phyloP scores from a whole-genome alignment of 225 moss, liverwort and hornwort species.

The Takakia lepidozioides region DNA sequence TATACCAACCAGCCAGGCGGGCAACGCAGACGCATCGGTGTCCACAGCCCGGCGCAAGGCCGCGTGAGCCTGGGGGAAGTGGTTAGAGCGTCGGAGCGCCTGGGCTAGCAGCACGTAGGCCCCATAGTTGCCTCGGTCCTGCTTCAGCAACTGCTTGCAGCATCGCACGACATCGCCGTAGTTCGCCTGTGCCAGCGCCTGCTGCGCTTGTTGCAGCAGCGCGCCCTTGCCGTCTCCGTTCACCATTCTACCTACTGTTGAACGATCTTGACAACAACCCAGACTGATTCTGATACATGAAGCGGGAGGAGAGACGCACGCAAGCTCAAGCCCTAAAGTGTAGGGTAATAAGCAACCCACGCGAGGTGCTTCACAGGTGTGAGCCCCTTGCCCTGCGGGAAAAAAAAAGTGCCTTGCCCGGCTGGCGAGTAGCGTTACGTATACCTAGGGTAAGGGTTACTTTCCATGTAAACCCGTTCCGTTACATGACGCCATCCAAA shows the following conservation, averaged over 20 bases:
- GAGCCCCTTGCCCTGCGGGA: too few species aligned
- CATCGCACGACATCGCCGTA: constrained; percentile 68
- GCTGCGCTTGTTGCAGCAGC: constrained; percentile 64
- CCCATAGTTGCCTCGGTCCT: constrained; percentile 81
- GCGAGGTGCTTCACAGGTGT: too few species aligned
- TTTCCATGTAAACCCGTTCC: too few species aligned
- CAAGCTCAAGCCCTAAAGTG: too few species aligned
- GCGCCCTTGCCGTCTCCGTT: constrained; percentile 15
- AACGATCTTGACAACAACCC: too few species aligned
- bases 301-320: too few species aligned
- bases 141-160: constrained; percentile 85
- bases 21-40: constrained; percentile 53
- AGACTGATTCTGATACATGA: too few species aligned
- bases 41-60: constrained; percentile 76
- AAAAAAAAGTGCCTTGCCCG: too few species aligned
- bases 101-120: constrained; percentile 79
- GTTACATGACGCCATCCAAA: too few species aligned
- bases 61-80: constrained; percentile 71
- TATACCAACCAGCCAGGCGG: constrained; percentile 81
- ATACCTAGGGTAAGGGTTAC: too few species aligned
- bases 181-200: constrained; percentile 52
- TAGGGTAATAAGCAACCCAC: too few species aligned
- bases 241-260: constrained; percentile 20
- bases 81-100: constrained; percentile 69
- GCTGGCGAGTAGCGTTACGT: too few species aligned